Conservation (phyloP, 1,139 yeast species). For the Tardiomyces blankii region DNA sequence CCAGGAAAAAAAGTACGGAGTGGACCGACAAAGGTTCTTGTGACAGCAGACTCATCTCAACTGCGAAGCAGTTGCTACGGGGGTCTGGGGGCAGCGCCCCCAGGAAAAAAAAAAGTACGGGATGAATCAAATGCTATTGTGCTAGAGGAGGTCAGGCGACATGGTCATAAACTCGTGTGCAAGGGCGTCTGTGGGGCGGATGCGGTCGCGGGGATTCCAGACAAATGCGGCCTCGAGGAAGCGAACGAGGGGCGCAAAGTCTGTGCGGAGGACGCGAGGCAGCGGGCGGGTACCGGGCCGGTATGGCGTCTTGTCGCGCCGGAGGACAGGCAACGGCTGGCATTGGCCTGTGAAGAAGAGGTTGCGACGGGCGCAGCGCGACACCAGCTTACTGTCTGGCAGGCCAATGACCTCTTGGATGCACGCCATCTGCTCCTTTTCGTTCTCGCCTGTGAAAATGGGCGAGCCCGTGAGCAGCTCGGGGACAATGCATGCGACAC, state of each 20-base stretch:
- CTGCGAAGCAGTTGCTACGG: too few species aligned
- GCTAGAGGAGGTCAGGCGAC: not conserved
- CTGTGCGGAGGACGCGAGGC: conserved; percentile 18
- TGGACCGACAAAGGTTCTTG: too few species aligned
- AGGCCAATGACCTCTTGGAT: conserved; percentile 53
- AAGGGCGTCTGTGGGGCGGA: conserved; percentile 72
- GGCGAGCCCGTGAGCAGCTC: conserved; percentile 62
- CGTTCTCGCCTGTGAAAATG: conserved; percentile 59
- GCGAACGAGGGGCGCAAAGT: conserved; percentile 39
- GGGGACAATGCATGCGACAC: conserved; percentile 57
- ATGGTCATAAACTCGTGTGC: conserved; percentile 52
- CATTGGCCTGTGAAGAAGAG: conserved; percentile 35
- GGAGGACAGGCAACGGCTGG: conserved; percentile 25
- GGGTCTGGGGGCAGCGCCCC: too few species aligned
- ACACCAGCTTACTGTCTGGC: conserved; percentile 37
- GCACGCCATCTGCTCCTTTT: conserved; percentile 50
- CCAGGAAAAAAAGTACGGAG: too few species aligned
- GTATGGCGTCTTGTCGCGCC: conserved; percentile 21
- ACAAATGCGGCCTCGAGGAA: conserved; percentile 37
- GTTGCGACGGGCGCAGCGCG: conserved; percentile 26
- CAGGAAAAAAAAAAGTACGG: too few species aligned
- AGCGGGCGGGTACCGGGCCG: conserved; percentile 11
- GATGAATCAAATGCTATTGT: not conserved
- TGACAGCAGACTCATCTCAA: too few species aligned
- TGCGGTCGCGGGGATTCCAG: conserved; percentile 53